These are phyloP conservation scores for Solanum hybrid DNA, from an alignment of 305 asterid species.

Conservation along the genomic window DNA sequence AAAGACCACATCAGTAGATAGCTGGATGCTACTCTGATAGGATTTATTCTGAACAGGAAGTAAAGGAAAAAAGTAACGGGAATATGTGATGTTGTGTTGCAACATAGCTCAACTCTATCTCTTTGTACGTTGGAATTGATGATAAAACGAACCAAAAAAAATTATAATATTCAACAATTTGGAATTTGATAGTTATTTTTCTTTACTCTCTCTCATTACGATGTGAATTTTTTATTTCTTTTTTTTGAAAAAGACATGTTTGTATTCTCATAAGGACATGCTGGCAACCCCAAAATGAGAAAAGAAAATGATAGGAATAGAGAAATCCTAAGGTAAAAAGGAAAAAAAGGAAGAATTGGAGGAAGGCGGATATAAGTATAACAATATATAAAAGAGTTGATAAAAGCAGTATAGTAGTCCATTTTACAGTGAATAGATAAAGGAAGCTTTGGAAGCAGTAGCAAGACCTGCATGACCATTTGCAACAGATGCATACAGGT, in stretches of 20 bases:
- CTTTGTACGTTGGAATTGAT: background rate
- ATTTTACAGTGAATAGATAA: background rate
- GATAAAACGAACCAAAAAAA: background rate
- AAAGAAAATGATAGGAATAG: background rate
- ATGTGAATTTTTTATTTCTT: background rate
- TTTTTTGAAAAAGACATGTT: background rate
- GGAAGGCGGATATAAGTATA: background rate
- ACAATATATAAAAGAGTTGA: background rate
- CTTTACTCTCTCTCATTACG: background rate
- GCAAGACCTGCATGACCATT: conserved; percentile 97
- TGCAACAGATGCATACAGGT: conserved; percentile 91
- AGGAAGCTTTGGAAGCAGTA: background rate
- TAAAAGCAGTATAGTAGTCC: background rate
- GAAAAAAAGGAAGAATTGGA: background rate
- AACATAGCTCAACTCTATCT: background rate
- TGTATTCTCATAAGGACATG: background rate
- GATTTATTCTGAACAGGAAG: background rate
- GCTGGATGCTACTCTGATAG: background rate
- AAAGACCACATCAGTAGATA: background rate
- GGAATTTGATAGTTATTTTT: background rate
- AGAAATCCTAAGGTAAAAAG: background rate
- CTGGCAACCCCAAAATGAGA: background rate
- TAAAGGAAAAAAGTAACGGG: background rate
- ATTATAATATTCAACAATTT: background rate
- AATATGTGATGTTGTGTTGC: background rate